Evolutionary conservation across 1,284 basidiomycete species (phyloP).

Genomic region (Cryptococcus depauperatus): DNA sequence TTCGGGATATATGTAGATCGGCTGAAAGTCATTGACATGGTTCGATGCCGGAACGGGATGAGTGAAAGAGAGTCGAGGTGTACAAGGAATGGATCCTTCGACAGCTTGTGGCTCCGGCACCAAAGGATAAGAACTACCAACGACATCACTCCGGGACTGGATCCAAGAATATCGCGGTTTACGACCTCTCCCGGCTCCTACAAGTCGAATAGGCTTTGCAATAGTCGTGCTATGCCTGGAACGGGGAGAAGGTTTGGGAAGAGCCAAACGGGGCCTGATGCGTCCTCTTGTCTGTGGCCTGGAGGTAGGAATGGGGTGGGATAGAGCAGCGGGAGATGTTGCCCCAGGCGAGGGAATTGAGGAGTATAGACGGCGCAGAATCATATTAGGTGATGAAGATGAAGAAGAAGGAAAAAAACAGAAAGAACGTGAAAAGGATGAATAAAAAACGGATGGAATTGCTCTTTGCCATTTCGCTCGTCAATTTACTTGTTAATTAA

Average conservation of each 20-base stretch:
- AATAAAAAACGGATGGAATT: not conserved
- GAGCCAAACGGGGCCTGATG: slow-evolving; percentile 7
- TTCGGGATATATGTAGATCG: slow-evolving; percentile 20
- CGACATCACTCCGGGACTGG: not conserved
- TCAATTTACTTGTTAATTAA: too few species aligned
- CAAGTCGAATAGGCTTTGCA: not conserved
- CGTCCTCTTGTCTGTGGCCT: slow-evolving; percentile 9
- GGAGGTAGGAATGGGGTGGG: not conserved
- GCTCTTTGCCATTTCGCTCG: not conserved
- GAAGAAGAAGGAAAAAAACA: not conserved
- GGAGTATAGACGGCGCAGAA: slow-evolving; percentile 32
- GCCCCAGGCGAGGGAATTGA: slow-evolving; percentile 15
- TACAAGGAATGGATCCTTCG: not conserved
- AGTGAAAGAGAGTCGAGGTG: slow-evolving; percentile 9
- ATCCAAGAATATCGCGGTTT: slow-evolving; percentile 2
- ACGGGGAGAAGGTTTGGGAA: not conserved
- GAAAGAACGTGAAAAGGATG: not conserved
- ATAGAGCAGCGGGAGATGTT: not conserved
- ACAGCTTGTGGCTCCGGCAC: not conserved
- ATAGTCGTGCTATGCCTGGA: too few species aligned
- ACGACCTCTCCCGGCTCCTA: not conserved
- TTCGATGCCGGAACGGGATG: slow-evolving; percentile 9
- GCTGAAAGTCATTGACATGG: slow-evolving; percentile 14
- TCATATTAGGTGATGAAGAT: slow-evolving; percentile 12
- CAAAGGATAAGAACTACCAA: not conserved